Conservation (phyloP, 306 rosid species). For the Casuarina equisetifolia region DNA sequence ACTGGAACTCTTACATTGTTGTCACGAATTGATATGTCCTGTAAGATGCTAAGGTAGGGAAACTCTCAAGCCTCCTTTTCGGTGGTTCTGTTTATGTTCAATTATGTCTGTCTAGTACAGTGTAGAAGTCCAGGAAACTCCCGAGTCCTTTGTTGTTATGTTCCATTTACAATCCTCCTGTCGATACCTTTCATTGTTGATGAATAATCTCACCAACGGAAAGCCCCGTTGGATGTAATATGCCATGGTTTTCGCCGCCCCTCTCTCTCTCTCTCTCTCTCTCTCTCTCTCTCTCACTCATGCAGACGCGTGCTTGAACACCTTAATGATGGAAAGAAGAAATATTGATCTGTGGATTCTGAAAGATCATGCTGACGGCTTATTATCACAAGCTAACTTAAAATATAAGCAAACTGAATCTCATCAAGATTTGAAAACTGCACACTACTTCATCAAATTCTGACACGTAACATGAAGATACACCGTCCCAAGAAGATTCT, state of each 20-base stretch:
- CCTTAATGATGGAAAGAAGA: too few relatives aligned
- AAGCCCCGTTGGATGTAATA: neutral
- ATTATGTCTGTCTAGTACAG: neutral
- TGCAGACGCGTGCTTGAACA: too few relatives aligned
- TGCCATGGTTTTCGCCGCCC: neutral
- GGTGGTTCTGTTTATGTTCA: constrained; percentile 1
- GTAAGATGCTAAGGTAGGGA: too few relatives aligned
- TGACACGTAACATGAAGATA: too few relatives aligned
- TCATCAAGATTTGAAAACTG: neutral
- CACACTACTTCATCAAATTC: too few relatives aligned
- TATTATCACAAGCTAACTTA: too few relatives aligned
- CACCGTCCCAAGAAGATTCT: too few relatives aligned
- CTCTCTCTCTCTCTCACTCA: neutral
- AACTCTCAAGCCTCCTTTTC: neutral
- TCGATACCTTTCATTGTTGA: neutral
- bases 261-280: neutral
- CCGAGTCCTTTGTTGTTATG: neutral
- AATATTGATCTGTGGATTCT: too few relatives aligned
- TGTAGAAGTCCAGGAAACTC: neutral
- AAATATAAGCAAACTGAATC: neutral
- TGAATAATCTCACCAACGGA: neutral
- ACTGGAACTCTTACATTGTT: neutral
- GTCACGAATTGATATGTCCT: too few relatives aligned
- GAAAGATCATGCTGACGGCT: too few relatives aligned
- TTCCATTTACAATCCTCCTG: neutral